phyloP scores from a whole-genome alignment of 345 rosid species.

The Cardamine chenopodiifolia region DNA sequence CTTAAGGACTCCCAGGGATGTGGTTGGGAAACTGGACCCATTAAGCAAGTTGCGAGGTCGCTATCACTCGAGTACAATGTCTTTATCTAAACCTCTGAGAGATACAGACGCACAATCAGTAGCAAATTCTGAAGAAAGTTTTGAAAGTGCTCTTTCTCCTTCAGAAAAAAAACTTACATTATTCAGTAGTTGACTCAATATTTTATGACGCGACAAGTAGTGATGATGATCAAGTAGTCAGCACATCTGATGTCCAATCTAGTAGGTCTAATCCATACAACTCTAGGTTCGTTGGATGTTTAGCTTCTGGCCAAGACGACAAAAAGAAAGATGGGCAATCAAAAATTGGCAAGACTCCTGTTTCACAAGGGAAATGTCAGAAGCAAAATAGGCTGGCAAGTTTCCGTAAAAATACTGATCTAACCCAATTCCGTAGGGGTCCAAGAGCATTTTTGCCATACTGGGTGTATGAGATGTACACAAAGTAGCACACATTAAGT shows the following conservation, averaged over 20 bases:
- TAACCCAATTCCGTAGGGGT: slow-evolving; percentile 50
- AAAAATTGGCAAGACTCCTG: slow-evolving; percentile 38
- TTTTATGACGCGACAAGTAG: slow-evolving; percentile 69
- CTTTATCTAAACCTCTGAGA: slow-evolving; percentile 47
- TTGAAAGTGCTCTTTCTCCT: slow-evolving; percentile 76
- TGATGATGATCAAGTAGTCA: slow-evolving; percentile 55
- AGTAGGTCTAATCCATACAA: slow-evolving; percentile 40
- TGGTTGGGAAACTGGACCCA: slow-evolving; percentile 62
- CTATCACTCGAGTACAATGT: slow-evolving; percentile 25
- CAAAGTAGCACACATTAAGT: neutral
- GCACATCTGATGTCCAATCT: slow-evolving; percentile 45
- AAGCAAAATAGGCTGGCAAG: slow-evolving; percentile 45
- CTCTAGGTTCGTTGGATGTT: slow-evolving; percentile 38
- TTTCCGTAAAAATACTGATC: slow-evolving; percentile 37
- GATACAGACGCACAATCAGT: slow-evolving; percentile 58
- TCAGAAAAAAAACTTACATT: slow-evolving; percentile 68
- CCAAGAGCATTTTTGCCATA: slow-evolving; percentile 81
- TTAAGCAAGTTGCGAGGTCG: slow-evolving; percentile 46
- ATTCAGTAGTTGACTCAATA: slow-evolving; percentile 54
- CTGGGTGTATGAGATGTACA: slow-evolving; percentile 86
- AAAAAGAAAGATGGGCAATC: slow-evolving; percentile 35
- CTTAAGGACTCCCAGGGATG: slow-evolving; percentile 76
- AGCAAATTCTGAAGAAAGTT: slow-evolving; percentile 72
- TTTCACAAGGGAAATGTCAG: slow-evolving; percentile 40
- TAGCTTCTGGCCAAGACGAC: slow-evolving; percentile 39